Conservation (phyloP, 768 basidiomycete genomes). For the Suillus sp. region DNA sequence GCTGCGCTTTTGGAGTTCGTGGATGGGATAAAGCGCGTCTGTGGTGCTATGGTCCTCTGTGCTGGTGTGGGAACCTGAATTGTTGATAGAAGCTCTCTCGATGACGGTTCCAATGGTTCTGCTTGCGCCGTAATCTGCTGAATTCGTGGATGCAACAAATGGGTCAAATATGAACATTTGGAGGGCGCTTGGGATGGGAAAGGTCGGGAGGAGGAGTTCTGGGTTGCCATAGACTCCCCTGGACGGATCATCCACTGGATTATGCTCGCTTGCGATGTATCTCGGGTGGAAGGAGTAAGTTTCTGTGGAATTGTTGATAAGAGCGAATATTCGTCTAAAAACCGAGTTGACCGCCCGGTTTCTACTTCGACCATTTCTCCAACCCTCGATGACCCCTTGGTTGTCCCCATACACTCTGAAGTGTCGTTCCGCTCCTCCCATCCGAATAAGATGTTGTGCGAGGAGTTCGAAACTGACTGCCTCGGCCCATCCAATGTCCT, state of each 20-base stretch:
- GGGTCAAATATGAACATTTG: background rate
- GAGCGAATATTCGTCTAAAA: conserved; percentile 11
- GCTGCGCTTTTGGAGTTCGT: too few relatives aligned
- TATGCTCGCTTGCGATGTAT: conserved; percentile 9
- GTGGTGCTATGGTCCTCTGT: too few relatives aligned
- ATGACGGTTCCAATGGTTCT: conserved; percentile 16
- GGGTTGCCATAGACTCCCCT: conserved; percentile 3
- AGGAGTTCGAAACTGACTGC: too few relatives aligned
- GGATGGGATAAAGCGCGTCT: conserved; percentile 17
- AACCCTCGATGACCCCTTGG: background rate
- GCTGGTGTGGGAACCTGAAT: too few relatives aligned
- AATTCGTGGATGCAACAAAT: background rate
- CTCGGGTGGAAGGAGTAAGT: background rate
- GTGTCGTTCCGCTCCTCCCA: background rate
- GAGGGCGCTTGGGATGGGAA: conserved; percentile 15
- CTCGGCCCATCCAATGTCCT: too few relatives aligned
- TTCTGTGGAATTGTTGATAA: conserved; percentile 9
- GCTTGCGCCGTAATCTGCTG: background rate
- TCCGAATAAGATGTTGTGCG: too few relatives aligned
- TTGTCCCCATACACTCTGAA: background rate
- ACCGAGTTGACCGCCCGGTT: background rate
- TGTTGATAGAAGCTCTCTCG: conserved; percentile 15
- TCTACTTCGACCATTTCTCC: background rate
- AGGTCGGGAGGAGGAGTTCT: conserved; percentile 10
- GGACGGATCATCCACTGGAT: conserved; percentile 13